Evolutionary conservation across 108 stramenopile genomes (phyloP), one percentile per base, ranked within the genome.

Genomic region (Licmophora abbreviata): DNA sequence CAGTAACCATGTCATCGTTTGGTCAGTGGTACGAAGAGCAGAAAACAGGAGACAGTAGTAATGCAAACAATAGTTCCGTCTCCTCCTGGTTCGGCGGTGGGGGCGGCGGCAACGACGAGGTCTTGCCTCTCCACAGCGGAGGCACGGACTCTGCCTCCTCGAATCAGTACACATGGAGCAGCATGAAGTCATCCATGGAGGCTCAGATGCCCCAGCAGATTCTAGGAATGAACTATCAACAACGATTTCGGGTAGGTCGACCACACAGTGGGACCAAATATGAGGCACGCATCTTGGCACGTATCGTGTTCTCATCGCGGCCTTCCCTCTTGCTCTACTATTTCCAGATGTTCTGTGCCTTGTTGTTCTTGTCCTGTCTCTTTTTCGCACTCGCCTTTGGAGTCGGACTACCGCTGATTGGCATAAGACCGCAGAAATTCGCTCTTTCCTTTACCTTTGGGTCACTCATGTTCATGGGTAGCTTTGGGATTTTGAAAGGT

Each of bases 371-470:
- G 12, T 90, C 92, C 37, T 76, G 63, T 0, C 24, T 94, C 33
- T 95, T 95, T 61, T 95, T 95, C 58, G 75, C 68, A 3, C 59
- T 97, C 32, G 96, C 85, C 9, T 92, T 97, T 57, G 74, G 86
- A 34, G 87, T 97, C 14, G 96, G 96, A 6, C 46, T 97, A 1
- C 96, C 96, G 7, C 67, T 71, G 55, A 55, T 95, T 33, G 73
- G 80, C 2, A 44, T 88, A 0, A 74, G 86, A 31, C 96, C 96
- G 25, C 89, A 88, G 66, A 97, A 97, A 51, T 97, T 97, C 61
- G 94, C 94, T 22, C 48, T 97, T 3, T 74, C 73, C 38, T 95
- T 95, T 57, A 95, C 96, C 0, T 84, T 85, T 51, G 95, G 94
- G n/a, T 86, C 82, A 15, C 51, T 97, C 24, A 88, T 68, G 29